Base-by-base conservation (phyloP, 2,329 filamentous ascomycete species). In the Diaporthe velutina region DNA sequence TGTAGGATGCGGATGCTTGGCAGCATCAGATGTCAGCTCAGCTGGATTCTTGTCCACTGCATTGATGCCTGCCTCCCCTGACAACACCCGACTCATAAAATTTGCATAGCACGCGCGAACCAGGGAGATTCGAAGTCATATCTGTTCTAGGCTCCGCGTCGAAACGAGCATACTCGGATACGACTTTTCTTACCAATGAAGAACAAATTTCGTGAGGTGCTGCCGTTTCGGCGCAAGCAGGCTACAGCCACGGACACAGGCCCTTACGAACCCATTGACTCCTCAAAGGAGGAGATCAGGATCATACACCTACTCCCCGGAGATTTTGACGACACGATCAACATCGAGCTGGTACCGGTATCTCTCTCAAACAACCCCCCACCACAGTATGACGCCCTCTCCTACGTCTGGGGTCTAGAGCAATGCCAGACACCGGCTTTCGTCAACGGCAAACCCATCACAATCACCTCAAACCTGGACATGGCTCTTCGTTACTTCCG, bases 331-430 rank as follows among this genome's bases (percentile, higher is more conserved):
- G 57, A 72, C 19, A 10, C 13, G 4, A 64, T 72, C 6, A 50
- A 54, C 7, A n/a, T 72, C 8, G 71, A 77, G 52, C 68, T 78
- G 15, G 73, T 74, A 28, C 45, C 75, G 2, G 76, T 74, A 42
- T 54, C 68, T 22, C 70, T 75, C 45, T 66, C 71, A 3, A 38
- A 2, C 74, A 64, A 25, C 66, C 70, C 13, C 64, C 74, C 42
- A 48, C 75, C 40, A 71, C 74, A 57, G 2, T 79, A 78, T 54
- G 77, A 77, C 52, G 77, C 76, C 30, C 54, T 79, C 1, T 78
- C 77, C 0, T 79, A 79, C 50, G 77, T 77, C 15, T 79, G 77
- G 78, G 78, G 78, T 50, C 67, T 66, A 17, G 50, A 66, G 40
- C 28, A 40, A n/a, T 50, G 67, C 13, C 71, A 54, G 19, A 70